These are phyloP conservation scores for Astragalus glycyphyllos DNA, from an alignment of 306 rosid genomes.

Conservation along the genomic window DNA sequence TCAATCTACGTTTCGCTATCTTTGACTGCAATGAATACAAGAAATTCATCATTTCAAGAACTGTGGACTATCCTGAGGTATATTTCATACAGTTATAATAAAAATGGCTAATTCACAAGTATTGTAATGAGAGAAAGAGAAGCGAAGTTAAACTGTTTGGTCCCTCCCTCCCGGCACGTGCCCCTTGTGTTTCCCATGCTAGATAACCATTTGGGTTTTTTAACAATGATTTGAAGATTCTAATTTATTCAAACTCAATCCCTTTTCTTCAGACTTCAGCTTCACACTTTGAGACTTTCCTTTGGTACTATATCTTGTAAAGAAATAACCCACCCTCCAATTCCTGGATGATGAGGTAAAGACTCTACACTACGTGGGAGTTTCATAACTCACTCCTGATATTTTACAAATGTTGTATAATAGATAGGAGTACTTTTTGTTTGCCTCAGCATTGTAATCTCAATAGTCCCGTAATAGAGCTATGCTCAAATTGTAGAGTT, in stretches of 20 bases:
- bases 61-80: slow-evolving; percentile 21
- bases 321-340: slow-evolving; percentile 11
- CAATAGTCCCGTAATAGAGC: background rate
- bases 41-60: slow-evolving; percentile 40
- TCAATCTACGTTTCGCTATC: slow-evolving; percentile 84
- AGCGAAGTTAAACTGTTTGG: slow-evolving; percentile 4
- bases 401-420: slow-evolving; percentile 3
- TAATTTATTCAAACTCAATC: slow-evolving; percentile 8
- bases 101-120: slow-evolving; percentile 7
- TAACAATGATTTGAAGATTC: slow-evolving; percentile 18
- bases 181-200: background rate
- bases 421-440: background rate
- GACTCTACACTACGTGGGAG: slow-evolving; percentile 4
- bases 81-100: slow-evolving; percentile 27
- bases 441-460: background rate
- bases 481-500: too few relatives aligned
- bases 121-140: slow-evolving; percentile 1
- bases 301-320: background rate
- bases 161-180: background rate
- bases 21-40: slow-evolving; percentile 77
- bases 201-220: background rate
- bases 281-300: slow-evolving; percentile 6
- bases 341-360: background rate
- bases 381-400: slow-evolving; percentile 26
- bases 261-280: background rate